Evolutionary conservation across 352 stramenopile species (phyloP).

Genomic region (Phytopythium litorale): DNA sequence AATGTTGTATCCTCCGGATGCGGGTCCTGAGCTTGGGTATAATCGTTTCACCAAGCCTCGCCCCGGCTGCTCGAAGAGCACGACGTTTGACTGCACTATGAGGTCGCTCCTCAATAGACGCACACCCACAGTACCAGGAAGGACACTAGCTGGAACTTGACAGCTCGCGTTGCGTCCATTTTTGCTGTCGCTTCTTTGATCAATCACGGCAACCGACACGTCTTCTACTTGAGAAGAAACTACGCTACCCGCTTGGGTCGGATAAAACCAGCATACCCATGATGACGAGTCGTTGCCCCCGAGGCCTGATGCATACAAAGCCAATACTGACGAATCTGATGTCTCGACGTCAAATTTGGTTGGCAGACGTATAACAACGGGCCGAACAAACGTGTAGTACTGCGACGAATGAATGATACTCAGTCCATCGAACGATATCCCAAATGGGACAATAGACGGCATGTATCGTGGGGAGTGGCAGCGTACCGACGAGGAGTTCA

Average conservation of each 20-base stretch:
- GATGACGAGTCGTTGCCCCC: neutral
- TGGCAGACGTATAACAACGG: neutral
- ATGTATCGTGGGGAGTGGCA: constrained; percentile 29
- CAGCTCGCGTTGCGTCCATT: neutral
- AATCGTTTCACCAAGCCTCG: constrained; percentile 10
- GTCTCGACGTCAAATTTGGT: neutral
- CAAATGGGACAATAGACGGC: constrained; percentile 19
- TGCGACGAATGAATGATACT: constrained; percentile 15
- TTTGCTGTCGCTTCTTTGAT: neutral
- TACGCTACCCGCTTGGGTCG: neutral
- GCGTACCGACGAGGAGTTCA: constrained; percentile 34
- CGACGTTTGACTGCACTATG: constrained; percentile 13
- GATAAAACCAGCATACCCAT: neutral
- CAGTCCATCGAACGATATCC: constrained; percentile 21
- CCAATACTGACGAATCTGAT: neutral
- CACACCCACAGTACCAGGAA: neutral
- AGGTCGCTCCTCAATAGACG: constrained; percentile 1
- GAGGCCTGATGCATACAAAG: neutral
- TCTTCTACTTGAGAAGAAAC: neutral
- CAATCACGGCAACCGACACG: neutral
- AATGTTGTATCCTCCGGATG: constrained; percentile 18
- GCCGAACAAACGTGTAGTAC: constrained; percentile 18
- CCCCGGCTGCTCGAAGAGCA: constrained; percentile 14
- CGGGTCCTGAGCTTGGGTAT: constrained; percentile 6
- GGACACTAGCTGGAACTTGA: neutral